A percentile compares a stretch with the other conserved stretches of the same genome.
phyloP scores from a whole-genome alignment of 2,329 filamentous ascomycete genomes.

The Diatrype stigma region DNA sequence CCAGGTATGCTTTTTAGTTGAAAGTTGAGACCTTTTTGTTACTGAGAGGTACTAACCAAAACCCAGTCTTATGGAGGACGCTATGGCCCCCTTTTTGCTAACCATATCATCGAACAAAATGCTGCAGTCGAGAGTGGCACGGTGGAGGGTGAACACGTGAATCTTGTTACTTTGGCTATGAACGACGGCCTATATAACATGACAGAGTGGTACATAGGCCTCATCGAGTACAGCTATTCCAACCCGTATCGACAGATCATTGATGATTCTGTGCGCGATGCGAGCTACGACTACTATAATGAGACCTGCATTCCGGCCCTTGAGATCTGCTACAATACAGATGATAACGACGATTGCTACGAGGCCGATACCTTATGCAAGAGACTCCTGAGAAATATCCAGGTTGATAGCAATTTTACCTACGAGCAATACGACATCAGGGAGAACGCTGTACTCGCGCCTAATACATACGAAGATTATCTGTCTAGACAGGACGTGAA shows the following conservation, averaged over 20 bases:
- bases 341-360: constrained; percentile 26
- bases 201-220: constrained; percentile 10
- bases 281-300: constrained; percentile 30
- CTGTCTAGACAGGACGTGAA: constrained; percentile 16
- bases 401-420: constrained; percentile 28
- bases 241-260: constrained; percentile 39
- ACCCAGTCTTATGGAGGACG: constrained; percentile 49
- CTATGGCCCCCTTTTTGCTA: constrained; percentile 53
- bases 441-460: constrained; percentile 20
- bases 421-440: constrained; percentile 27
- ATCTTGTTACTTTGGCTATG: constrained; percentile 29
- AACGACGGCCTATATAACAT: constrained; percentile 29
- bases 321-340: constrained; percentile 30
- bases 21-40: too few species aligned
- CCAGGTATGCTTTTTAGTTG: constrained; percentile 20
- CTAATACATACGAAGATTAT: constrained; percentile 19
- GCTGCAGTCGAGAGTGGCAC: constrained; percentile 41
- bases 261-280: constrained; percentile 25
- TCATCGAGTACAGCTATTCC: constrained; percentile 25
- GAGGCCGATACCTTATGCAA: constrained; percentile 20
- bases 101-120: constrained; percentile 54
- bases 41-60: too few species aligned
- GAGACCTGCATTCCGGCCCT: constrained; percentile 34
- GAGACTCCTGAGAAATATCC: constrained; percentile 33
- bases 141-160: constrained; percentile 27